Evolutionary conservation across 2,329 filamentous ascomycete species (phyloP), one percentile per base, ranked within the genome.

Genomic region (Penicillium sp.): DNA sequence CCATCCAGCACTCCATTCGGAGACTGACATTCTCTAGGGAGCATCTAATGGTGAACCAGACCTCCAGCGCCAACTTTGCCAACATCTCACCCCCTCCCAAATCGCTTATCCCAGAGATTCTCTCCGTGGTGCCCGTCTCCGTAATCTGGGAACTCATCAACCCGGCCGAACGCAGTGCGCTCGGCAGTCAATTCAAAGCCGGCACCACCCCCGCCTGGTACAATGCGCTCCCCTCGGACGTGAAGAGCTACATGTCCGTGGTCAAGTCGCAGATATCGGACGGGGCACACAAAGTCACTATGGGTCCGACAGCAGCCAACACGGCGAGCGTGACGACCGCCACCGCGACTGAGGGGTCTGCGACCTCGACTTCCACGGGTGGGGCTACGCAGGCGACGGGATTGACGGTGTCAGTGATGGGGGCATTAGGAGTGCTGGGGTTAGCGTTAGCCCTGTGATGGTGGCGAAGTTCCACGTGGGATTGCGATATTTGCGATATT

Each of bases 181-280:
- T 70, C 5, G 63, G 64, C 7, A 63, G 60, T 31, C 57, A 68
- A 8, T 62, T 68, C 45, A 55, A 62, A 8, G 65, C 64, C 9
- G 67, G 67, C 0, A 60, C 49, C 34, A 69, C 66, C 0, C 65
- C 67, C 0, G 51, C 53, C 27, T 69, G 67, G 67, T 70, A 69
- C 18, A 39, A 46, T 11, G 56, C 54, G 27, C 58, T 70, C 0
- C 67, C 67, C 0, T 54, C 59, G 5, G 59, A 64, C 2, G 63
- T 65, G n/a, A 63, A 69, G 53, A 64, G 53, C 34, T 70, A 68
- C 46, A 52, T 69, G 37, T 55, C 61, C 1, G 60, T 59, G 8
- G 66, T 70, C 19, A 63, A 61, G 44, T 58, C 54, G 6, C 62
- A 68, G 49, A 60, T 69, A 8, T 43, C 49, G 4, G 57, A 46